Percentiles rank a stretch among this genome's conserved stretches.
These are phyloP conservation scores for Pelargonium fulgidum DNA, from an alignment of 441 rosid genomes.

Conservation along the genomic window DNA sequence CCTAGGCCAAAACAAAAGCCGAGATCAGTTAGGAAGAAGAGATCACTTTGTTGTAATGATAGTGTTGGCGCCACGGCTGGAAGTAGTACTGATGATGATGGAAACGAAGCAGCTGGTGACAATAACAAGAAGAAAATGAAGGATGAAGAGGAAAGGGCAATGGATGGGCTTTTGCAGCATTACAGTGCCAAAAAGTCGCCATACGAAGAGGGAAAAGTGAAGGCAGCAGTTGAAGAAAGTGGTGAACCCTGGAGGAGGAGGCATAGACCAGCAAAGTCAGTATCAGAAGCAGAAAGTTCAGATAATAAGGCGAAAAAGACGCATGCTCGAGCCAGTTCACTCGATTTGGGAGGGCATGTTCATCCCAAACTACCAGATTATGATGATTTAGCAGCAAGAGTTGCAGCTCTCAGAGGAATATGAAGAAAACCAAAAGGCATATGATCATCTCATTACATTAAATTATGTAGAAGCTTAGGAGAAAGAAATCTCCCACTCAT, in stretches of 20 bases:
- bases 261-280: slow-evolving; percentile 15
- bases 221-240: too few relatives aligned
- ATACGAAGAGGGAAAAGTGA: neutral
- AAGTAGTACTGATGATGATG: too few relatives aligned
- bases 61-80: too few relatives aligned
- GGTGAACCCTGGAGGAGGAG: neutral
- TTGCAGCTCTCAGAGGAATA: slow-evolving; percentile 23
- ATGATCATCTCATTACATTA: too few relatives aligned
- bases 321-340: slow-evolving; percentile 12
- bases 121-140: neutral
- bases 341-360: slow-evolving; percentile 21
- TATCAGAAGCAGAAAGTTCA: neutral
- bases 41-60: neutral
- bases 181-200: slow-evolving; percentile 9
- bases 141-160: slow-evolving; percentile 19
- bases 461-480: too few relatives aligned
- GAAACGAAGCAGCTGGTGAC: too few relatives aligned
- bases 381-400: slow-evolving; percentile 20
- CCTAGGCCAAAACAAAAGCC: slow-evolving; percentile 15
- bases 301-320: neutral
- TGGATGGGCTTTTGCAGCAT: slow-evolving; percentile 14
- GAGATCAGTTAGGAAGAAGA: slow-evolving; percentile 18
- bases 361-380: slow-evolving; percentile 26
- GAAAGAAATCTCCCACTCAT: too few relatives aligned
- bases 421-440: neutral